phyloP scores from a whole-genome alignment of 768 basidiomycete genomes.

The Leucosporidium creatinivorum region DNA sequence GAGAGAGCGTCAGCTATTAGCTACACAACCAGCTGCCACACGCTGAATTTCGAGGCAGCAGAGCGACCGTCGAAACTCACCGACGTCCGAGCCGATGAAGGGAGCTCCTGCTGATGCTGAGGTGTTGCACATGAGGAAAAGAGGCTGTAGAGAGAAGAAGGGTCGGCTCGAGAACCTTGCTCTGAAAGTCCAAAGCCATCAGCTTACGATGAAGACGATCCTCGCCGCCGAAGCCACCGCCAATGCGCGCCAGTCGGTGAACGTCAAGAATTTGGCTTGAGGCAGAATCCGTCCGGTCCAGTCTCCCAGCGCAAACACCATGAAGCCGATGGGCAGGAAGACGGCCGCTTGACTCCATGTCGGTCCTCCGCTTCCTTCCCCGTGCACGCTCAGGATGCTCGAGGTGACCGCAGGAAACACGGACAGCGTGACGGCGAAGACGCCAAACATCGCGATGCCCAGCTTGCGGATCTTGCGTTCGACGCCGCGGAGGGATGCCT shows the following conservation, averaged over 20 bases:
- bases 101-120: slow-evolving; percentile 14
- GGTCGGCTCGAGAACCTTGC: not conserved
- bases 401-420: slow-evolving; percentile 40
- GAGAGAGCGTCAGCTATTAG: no score
- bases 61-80: slow-evolving; percentile 6
- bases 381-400: slow-evolving; percentile 25
- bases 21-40: no score
- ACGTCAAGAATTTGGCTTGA: slow-evolving; percentile 19
- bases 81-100: slow-evolving; percentile 30
- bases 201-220: slow-evolving; percentile 35
- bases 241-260: slow-evolving; percentile 23
- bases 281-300: slow-evolving; percentile 36
- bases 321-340: slow-evolving; percentile 37
- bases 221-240: slow-evolving; percentile 18
- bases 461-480: slow-evolving; percentile 39
- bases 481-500: slow-evolving; percentile 7
- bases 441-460: slow-evolving; percentile 40
- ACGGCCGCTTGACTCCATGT: slow-evolving; percentile 8
- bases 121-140: slow-evolving; percentile 38
- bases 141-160: slow-evolving; percentile 22
- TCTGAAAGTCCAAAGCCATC: not conserved
- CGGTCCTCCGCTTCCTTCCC: slow-evolving; percentile 8
- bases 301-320: slow-evolving; percentile 35
- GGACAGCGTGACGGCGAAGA: slow-evolving; percentile 40
- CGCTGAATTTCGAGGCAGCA: not conserved